Evolutionary conservation across 2,329 filamentous ascomycete species (phyloP).

Genomic region (Chrysoporthe austroafricana): DNA sequence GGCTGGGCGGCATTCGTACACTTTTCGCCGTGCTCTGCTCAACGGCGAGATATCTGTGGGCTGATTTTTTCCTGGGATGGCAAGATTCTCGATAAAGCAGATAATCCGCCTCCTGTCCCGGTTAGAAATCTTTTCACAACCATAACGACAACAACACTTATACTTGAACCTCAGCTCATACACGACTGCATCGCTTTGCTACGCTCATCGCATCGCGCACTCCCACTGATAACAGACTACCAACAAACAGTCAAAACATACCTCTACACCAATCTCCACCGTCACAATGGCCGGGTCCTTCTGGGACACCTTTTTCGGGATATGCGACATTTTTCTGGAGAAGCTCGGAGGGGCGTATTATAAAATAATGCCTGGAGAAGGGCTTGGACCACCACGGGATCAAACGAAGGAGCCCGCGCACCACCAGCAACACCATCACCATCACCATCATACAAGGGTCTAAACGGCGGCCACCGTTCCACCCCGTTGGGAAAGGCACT

Average conservation of each 20-base stretch:
- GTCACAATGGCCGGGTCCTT: background rate
- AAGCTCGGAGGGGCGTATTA: constrained; percentile 19
- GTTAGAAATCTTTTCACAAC: no score
- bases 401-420: background rate
- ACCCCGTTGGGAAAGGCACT: background rate
- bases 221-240: no score
- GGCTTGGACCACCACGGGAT: background rate
- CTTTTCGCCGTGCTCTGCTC: no score
- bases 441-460: background rate
- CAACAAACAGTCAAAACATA: background rate
- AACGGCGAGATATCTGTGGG: no score
- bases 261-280: background rate
- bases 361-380: background rate
- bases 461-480: background rate
- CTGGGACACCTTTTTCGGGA: constrained; percentile 11
- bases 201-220: no score
- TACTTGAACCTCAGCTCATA: no score
- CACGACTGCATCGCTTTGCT: no score
- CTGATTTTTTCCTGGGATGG: no score
- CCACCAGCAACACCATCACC: background rate
- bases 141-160: no score
- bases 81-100: no score
- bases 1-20: background rate
- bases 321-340: constrained; percentile 20
- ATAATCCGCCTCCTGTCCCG: no score